Percentiles rank a stretch among this genome's conserved stretches.
Conservation (phyloP, 371 early-diverging fungal genomes). For the Chytridium lagenaria region DNA sequence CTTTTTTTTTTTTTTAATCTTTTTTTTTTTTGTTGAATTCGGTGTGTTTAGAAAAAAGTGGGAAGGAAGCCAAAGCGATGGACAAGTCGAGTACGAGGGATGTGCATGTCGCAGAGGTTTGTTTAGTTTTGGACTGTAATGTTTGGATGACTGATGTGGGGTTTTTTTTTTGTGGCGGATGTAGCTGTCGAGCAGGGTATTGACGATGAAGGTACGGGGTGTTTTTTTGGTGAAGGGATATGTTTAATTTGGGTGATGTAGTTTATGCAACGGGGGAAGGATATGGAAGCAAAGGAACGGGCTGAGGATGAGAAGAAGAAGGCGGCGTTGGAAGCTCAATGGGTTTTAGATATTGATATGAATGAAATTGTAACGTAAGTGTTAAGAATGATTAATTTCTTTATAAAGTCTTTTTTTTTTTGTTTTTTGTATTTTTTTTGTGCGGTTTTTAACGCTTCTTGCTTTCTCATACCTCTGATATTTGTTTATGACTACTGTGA, state of each 20-base stretch:
- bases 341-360: background rate
- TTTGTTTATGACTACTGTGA: too few species aligned
- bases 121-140: background rate
- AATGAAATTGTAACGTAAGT: background rate
- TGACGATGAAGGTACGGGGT: background rate
- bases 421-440: background rate
- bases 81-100: slow-evolving; percentile 1
- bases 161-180: background rate
- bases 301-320: background rate
- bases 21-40: too few species aligned
- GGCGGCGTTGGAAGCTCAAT: background rate
- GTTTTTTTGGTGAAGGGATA: background rate
- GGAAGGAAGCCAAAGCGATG: background rate
- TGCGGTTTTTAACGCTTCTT: background rate
- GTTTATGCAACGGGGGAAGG: slow-evolving; percentile 12
- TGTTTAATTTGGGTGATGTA: background rate
- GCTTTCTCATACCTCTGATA: too few species aligned
- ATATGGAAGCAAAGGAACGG: background rate
- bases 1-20: too few species aligned
- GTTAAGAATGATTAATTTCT: too few species aligned
- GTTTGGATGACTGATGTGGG: background rate
- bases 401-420: background rate
- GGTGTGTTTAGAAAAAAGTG: too few species aligned
- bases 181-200: background rate
- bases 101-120: background rate